A percentile compares a stretch with the other conserved stretches of the same genome.
Conservation (phyloP, 1,284 basidiomycete genomes). For the Rhodotorula sp. region DNA sequence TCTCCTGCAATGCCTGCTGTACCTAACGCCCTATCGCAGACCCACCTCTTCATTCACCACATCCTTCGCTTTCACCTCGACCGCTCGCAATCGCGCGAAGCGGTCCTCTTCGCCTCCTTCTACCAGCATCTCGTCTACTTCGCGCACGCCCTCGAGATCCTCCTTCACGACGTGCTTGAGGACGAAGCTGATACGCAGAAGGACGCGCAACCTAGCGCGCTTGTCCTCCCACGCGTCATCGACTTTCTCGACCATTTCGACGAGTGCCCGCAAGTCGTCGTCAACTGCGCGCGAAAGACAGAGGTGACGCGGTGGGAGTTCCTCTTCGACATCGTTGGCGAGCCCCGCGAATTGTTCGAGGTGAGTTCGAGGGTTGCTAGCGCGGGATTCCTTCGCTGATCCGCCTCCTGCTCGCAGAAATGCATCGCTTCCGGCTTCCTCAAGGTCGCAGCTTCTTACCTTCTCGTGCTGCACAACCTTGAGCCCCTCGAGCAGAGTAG, state of each 20-base stretch:
- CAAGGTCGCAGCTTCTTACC: slow-evolving; percentile 87
- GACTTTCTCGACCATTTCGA: slow-evolving; percentile 95
- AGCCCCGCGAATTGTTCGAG: slow-evolving; percentile 84
- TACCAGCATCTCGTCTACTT: slow-evolving; percentile 91
- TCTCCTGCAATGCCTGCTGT: neutral
- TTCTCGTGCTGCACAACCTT: slow-evolving; percentile 88
- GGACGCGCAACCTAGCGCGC: neutral
- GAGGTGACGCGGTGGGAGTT: slow-evolving; percentile 88
- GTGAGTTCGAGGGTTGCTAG: slow-evolving; percentile 52
- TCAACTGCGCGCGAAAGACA: slow-evolving; percentile 94
- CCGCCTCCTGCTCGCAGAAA: slow-evolving; percentile 55
- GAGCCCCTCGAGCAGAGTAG: slow-evolving; percentile 81
- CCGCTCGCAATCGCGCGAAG: slow-evolving; percentile 67
- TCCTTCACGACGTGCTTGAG: slow-evolving; percentile 90
- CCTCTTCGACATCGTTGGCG: slow-evolving; percentile 83
- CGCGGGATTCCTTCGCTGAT: neutral
- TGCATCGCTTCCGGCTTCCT: slow-evolving; percentile 73
- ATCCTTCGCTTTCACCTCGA: slow-evolving; percentile 82
- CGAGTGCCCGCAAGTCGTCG: slow-evolving; percentile 84
- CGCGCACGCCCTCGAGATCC: slow-evolving; percentile 87
- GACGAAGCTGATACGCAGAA: slow-evolving; percentile 63
- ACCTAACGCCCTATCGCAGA: slow-evolving; percentile 54
- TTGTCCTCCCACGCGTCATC: slow-evolving; percentile 67
- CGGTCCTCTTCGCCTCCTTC: slow-evolving; percentile 79
- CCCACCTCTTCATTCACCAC: slow-evolving; percentile 91